These are phyloP conservation scores for Macrophomina tecta DNA, from an alignment of 2,329 filamentous ascomycete species.

Conservation along the genomic window DNA sequence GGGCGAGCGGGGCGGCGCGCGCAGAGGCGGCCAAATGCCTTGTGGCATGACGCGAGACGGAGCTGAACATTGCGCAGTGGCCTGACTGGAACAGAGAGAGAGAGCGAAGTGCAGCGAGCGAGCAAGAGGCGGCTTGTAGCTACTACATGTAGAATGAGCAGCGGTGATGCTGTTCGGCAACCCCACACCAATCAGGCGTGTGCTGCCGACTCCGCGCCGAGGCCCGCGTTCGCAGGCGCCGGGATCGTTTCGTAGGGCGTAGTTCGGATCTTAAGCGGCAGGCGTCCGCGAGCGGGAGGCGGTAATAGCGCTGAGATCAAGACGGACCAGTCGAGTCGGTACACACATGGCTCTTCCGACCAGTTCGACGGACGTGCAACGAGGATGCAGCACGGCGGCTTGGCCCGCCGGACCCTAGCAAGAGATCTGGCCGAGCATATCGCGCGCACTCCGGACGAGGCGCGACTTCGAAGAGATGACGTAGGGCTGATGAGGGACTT, in stretches of 20 bases:
- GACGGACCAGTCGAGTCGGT: background rate
- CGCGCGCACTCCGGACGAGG: background rate
- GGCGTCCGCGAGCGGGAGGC: slow-evolving; percentile 3
- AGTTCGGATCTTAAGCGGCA: slow-evolving; percentile 1
- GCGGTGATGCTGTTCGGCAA: slow-evolving; percentile 26
- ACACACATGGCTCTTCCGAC: background rate
- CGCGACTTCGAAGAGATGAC: background rate
- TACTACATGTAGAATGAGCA: slow-evolving; percentile 3
- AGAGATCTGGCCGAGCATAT: slow-evolving; percentile 7
- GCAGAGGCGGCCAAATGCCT: slow-evolving; percentile 46
- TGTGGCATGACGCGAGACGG: slow-evolving; percentile 45
- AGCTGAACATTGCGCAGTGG: slow-evolving; percentile 50
- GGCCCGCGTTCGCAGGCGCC: slow-evolving; percentile 14
- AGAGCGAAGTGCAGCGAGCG: background rate
- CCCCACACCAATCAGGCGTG: slow-evolving; percentile 28
- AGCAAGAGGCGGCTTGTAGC: slow-evolving; percentile 5
- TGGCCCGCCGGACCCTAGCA: slow-evolving; percentile 9
- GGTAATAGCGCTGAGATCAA: background rate
- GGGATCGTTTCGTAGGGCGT: slow-evolving; percentile 11
- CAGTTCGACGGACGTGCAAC: background rate
- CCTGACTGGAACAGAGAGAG: background rate
- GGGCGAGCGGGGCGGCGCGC: slow-evolving; percentile 34
- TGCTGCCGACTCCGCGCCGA: slow-evolving; percentile 26
- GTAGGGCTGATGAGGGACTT: background rate
- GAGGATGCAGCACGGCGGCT: slow-evolving; percentile 4